A percentile compares a stretch with the other conserved stretches of the same genome.
Conservation (phyloP, 345 rosid genomes). For the Hibiscus trionum region DNA sequence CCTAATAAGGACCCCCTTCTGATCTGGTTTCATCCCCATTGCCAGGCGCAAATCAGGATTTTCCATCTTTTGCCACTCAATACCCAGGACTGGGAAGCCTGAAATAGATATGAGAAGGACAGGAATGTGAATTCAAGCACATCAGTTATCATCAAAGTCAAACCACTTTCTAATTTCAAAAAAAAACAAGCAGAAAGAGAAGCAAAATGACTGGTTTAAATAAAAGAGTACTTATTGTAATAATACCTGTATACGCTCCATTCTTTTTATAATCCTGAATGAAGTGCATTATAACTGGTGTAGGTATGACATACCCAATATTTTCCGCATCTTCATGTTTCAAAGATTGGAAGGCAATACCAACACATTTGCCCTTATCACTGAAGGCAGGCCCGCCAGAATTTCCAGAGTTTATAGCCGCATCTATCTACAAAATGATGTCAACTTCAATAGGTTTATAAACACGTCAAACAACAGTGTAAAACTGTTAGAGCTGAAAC, state of each 20-base stretch:
- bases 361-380: constrained; percentile 85
- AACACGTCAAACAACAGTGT: neutral
- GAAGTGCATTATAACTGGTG: constrained; percentile 85
- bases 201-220: neutral
- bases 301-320: constrained; percentile 90
- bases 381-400: constrained; percentile 97
- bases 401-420: constrained; percentile 93
- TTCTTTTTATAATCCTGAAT: constrained; percentile 82
- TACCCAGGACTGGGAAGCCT: constrained; percentile 85
- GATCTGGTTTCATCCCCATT: constrained; percentile 74
- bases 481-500: neutral
- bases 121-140: neutral
- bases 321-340: constrained; percentile 94
- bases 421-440: constrained; percentile 61
- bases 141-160: neutral
- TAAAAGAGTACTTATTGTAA: neutral
- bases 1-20: constrained; percentile 86
- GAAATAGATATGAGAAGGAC: constrained; percentile 12
- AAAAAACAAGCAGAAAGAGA: neutral
- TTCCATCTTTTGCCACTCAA: constrained; percentile 99
- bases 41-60: constrained; percentile 77
- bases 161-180: constrained; percentile 7
- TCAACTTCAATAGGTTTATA: constrained; percentile 1
- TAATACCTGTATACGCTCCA: constrained; percentile 72
- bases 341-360: constrained; percentile 95